Conservation (phyloP, 2,329 filamentous ascomycete species). For the Aureobasidium zeae region DNA sequence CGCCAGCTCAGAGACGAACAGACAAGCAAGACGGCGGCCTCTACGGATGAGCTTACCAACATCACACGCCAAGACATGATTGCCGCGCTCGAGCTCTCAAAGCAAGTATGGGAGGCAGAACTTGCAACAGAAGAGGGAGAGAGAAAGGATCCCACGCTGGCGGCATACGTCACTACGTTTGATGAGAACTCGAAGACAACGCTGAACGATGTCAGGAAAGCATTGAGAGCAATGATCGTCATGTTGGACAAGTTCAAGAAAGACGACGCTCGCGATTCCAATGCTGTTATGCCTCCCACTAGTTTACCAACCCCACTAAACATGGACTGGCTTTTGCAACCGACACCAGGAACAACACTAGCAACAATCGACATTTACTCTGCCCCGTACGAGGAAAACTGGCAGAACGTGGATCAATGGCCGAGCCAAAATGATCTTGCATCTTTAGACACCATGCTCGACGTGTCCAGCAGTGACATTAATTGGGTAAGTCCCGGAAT, state of each 20-base stretch:
- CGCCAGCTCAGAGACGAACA: constrained; percentile 16
- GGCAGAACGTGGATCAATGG: background rate
- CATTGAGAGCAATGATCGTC: constrained; percentile 25
- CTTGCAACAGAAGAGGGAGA: constrained; percentile 13
- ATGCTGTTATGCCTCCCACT: background rate
- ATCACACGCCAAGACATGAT: constrained; percentile 22
- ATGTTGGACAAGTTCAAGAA: constrained; percentile 27
- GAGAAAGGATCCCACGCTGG: too few relatives aligned
- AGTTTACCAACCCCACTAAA: background rate
- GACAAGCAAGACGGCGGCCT: constrained; percentile 17
- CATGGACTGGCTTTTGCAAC: background rate
- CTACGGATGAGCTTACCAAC: too few relatives aligned
- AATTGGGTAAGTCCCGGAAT: constrained; percentile 25
- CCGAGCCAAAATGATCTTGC: constrained; percentile 20
- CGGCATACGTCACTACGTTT: background rate
- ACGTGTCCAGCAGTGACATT: constrained; percentile 22
- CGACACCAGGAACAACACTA: background rate
- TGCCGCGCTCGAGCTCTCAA: constrained; percentile 26
- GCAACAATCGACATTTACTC: too few relatives aligned
- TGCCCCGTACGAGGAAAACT: background rate
- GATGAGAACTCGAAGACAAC: constrained; percentile 4
- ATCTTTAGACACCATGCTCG: constrained; percentile 26
- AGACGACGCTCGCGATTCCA: constrained; percentile 1
- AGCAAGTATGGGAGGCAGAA: constrained; percentile 25
- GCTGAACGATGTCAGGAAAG: constrained; percentile 27